These are phyloP conservation scores for Coprinopsis cinerea DNA, from an alignment of 768 basidiomycete species.

Conservation along the genomic window DNA sequence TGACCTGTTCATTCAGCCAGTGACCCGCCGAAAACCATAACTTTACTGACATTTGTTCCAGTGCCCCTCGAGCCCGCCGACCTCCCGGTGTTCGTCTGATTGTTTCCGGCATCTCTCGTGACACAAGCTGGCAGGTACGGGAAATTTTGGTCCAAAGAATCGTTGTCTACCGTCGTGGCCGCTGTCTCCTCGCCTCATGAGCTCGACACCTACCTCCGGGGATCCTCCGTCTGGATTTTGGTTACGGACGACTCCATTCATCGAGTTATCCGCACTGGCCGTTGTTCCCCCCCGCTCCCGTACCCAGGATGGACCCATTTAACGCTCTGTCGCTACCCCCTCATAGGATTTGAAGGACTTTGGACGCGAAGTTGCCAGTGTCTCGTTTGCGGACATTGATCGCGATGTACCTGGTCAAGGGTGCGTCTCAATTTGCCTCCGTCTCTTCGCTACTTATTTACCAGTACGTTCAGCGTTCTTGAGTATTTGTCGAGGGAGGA, in stretches of 20 bases:
- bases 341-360: slow-evolving; percentile 95
- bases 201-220: background rate
- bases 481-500: slow-evolving; percentile 88
- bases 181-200: background rate
- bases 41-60: slow-evolving; percentile 14
- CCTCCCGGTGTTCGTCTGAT: slow-evolving; percentile 80
- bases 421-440: slow-evolving; percentile 38
- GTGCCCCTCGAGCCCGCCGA: slow-evolving; percentile 59
- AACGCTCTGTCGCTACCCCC: slow-evolving; percentile 35
- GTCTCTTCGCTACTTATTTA: background rate
- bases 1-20: slow-evolving; percentile 26
- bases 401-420: slow-evolving; percentile 82
- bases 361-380: slow-evolving; percentile 88
- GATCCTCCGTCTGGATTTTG: background rate
- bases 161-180: slow-evolving; percentile 1
- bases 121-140: slow-evolving; percentile 99
- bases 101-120: slow-evolving; percentile 85
- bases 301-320: slow-evolving; percentile 34
- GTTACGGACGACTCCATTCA: background rate
- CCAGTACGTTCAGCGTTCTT: slow-evolving; percentile 54
- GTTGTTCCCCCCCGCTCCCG: slow-evolving; percentile 16
- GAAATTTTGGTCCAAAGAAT: slow-evolving; percentile 22
- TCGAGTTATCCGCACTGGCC: slow-evolving; percentile 4
- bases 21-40: slow-evolving; percentile 1
- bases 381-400: slow-evolving; percentile 94